phyloP scores from a whole-genome alignment of 768 basidiomycete species.

The Collybia sp. region DNA sequence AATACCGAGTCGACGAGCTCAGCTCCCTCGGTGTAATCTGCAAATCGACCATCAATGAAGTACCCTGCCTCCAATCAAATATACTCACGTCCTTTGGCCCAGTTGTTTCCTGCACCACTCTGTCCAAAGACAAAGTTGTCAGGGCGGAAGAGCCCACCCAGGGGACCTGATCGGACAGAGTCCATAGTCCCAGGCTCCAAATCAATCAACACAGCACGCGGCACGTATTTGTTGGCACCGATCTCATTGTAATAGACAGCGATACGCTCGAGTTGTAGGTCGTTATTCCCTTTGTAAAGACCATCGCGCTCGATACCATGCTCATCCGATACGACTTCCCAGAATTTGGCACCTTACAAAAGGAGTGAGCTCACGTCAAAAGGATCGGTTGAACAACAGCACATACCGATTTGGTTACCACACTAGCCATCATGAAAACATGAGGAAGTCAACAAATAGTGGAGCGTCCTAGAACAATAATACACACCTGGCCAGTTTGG shows the following conservation, averaged over 20 bases:
- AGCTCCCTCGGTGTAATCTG: conserved; percentile 92
- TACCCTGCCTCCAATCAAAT: neutral
- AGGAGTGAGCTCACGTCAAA: conserved; percentile 9
- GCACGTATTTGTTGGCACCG: conserved; percentile 95
- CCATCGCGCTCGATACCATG: conserved; percentile 95
- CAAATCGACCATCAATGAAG: neutral
- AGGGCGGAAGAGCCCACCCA: conserved; percentile 91
- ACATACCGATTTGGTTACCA: conserved; percentile 97
- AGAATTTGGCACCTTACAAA: conserved; percentile 82
- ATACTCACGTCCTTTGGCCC: conserved; percentile 97
- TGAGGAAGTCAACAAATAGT: conserved; percentile 19
- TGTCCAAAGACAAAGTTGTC: conserved; percentile 99
- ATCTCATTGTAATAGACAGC: conserved; percentile 98
- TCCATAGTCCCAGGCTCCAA: conserved; percentile 98
- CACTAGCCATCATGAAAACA: conserved; percentile 48
- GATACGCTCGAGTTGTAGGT: conserved; percentile 96
- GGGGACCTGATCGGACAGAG: conserved; percentile 84
- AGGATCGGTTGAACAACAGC: conserved; percentile 14
- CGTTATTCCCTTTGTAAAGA: conserved; percentile 88
- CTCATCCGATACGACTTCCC: conserved; percentile 98
- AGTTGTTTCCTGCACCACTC: conserved; percentile 98
- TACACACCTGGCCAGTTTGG: conserved; percentile 92
- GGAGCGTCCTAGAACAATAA: neutral
- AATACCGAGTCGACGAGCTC: conserved; percentile 98
- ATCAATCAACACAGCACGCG: conserved; percentile 95